These are phyloP conservation scores for Tagetes erecta DNA, from an alignment of 129 eudicot genomes.

Conservation along the genomic window DNA sequence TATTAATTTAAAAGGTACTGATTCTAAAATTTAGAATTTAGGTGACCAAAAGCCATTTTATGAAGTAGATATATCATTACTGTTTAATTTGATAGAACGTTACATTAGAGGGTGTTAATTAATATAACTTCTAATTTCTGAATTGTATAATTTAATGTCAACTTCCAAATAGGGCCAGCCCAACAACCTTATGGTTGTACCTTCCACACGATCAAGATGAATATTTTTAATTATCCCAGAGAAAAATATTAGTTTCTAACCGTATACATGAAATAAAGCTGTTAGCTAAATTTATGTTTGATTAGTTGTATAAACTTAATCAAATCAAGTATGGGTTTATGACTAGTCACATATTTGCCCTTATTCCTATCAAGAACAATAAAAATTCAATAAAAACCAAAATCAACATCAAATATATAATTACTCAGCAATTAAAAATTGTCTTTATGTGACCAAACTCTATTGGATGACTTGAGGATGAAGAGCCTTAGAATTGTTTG, in stretches of 20 bases:
- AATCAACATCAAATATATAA: background rate
- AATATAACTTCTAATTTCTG: no score
- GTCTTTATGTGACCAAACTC: no score
- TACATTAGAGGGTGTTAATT: background rate
- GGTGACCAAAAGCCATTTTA: background rate
- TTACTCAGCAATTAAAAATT: background rate
- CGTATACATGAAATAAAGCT: no score
- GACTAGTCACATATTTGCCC: background rate
- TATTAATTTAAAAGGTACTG: background rate
- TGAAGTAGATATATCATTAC: background rate
- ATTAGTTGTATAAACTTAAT: no score
- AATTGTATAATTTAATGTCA: background rate
- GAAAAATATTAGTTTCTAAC: background rate
- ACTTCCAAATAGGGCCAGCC: background rate
- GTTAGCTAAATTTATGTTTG: no score
- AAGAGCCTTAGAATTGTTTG: no score
- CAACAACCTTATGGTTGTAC: slow-evolving; percentile 11
- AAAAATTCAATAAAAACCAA: background rate
- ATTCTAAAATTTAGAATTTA: background rate
- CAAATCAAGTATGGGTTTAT: background rate
- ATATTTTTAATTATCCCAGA: background rate
- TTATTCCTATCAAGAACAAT: background rate
- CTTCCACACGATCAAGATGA: background rate
- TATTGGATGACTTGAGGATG: no score
- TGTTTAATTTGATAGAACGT: background rate